Evolutionary conservation across 176 grass and related monocot species (phyloP), one percentile per base, ranked within the genome.

Genomic region (Avena sativa): DNA sequence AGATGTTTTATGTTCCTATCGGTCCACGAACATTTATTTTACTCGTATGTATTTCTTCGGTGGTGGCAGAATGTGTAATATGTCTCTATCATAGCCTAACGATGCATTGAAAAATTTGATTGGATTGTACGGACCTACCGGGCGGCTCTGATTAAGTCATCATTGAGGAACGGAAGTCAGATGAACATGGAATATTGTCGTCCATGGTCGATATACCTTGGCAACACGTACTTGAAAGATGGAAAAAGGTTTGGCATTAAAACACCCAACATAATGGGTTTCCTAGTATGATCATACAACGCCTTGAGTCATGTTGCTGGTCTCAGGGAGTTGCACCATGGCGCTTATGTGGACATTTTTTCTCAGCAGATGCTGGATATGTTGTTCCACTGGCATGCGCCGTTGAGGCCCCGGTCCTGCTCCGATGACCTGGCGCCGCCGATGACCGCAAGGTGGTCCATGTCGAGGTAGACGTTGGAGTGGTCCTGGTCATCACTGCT

Each of bases 281-380:
- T 79, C 47, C 70, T 9, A 2, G 66, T 47, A 23, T 74, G 44
- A 91, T 73, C 80, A 58, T 40, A 23, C 2, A 21, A 66, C 4
- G 36, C 48, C 25, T 30, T 20, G 13, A 70, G 80, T 53, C 47
- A 48, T 69, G 47, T 38, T 6, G 7, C 57, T 13, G 19, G 30
- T 50, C 6, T 25, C 44, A 53, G 12, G 47, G 25, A 57, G 64
- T 46, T 11, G 61, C 76, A 60, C 53, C 50, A 16, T 34, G 48
- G 26, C 7, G 32, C 34, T 53, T 16, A 16, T 23, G 8, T 12
- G 76, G 38, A 59, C 49, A 12, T 69, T 72, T 78, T 16, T 49
- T 38, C 44, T 94, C 82, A 89, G 70, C 78, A 88, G 53, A 89
- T 95, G 66, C 89, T 48, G 2, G 78, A 78, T 66, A 89, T 79